These are phyloP conservation scores for Asparagopsis taxiformis DNA, from an alignment of 31 red algal species.

Conservation along the genomic window DNA sequence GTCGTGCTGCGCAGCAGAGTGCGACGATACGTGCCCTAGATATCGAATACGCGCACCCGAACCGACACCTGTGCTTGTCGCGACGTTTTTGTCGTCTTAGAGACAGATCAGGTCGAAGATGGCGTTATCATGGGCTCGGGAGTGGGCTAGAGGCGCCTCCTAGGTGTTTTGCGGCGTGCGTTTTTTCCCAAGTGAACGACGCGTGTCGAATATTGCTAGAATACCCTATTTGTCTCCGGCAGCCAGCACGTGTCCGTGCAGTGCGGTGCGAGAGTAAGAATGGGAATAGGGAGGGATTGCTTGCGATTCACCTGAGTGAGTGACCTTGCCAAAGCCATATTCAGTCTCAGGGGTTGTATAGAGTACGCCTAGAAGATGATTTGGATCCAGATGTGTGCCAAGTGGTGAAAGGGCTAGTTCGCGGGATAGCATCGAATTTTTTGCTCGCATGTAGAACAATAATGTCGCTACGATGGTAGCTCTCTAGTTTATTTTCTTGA, in stretches of 20 bases:
- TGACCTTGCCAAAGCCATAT: conserved; percentile 39
- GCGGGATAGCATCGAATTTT: neutral
- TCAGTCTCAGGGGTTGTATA: conserved; percentile 34
- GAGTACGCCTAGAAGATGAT: conserved; percentile 11
- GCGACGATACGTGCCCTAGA: conserved; percentile 9
- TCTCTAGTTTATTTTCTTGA: too few species aligned
- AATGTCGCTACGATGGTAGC: too few species aligned
- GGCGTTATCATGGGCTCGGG: conserved; percentile 68
- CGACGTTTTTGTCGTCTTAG: conserved; percentile 39
- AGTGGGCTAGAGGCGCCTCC: conserved; percentile 7
- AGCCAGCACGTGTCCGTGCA: conserved; percentile 49
- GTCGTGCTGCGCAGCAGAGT: conserved; percentile 21
- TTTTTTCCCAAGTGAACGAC: conserved; percentile 19
- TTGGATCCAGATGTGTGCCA: neutral
- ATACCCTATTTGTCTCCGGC: conserved; percentile 74
- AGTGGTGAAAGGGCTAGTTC: neutral
- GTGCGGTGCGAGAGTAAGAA: conserved; percentile 31
- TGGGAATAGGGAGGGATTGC: conserved; percentile 59
- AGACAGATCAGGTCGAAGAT: conserved; percentile 75
- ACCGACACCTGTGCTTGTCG: conserved; percentile 63
- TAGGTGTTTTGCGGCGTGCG: conserved; percentile 8
- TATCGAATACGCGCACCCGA: conserved; percentile 59
- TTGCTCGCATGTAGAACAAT: too few species aligned
- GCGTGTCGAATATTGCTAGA: conserved; percentile 68
- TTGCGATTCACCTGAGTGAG: neutral